A percentile compares a stretch with the other conserved stretches of the same genome.
Conservation (phyloP, 1,284 basidiomycete genomes). For the Malassezia sympodialis region DNA sequence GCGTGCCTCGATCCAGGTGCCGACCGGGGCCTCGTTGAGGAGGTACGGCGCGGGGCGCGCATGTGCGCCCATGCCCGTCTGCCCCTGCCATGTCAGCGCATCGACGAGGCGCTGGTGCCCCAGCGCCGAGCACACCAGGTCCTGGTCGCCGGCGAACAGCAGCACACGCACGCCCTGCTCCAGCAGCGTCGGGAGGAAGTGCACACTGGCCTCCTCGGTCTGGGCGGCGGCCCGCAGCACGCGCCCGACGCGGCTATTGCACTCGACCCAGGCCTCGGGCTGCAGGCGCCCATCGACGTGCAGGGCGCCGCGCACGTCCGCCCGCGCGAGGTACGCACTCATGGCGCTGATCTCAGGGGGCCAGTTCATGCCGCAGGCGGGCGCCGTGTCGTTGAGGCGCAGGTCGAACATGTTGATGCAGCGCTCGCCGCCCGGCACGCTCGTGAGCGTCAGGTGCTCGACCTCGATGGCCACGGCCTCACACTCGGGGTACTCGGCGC, state of each 20-base stretch:
- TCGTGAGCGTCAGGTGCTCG: neutral
- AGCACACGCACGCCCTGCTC: conserved; percentile 66
- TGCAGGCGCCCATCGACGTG: conserved; percentile 63
- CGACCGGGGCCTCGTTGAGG: conserved; percentile 66
- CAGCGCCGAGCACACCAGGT: conserved; percentile 84
- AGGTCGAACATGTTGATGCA: conserved; percentile 96
- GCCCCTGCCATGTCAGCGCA: conserved; percentile 72
- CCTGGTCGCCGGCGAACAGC: conserved; percentile 88
- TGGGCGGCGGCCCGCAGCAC: conserved; percentile 52
- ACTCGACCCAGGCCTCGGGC: conserved; percentile 79
- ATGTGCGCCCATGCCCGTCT: conserved; percentile 54
- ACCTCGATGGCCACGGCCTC: conserved; percentile 60
- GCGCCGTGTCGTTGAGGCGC: conserved; percentile 67
- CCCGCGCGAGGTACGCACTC: conserved; percentile 67
- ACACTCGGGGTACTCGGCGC: conserved; percentile 58
- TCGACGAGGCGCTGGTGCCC: conserved; percentile 79
- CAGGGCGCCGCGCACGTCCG: conserved; percentile 69
- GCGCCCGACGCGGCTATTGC: conserved; percentile 60
- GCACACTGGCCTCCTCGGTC: conserved; percentile 59
- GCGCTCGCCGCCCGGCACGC: conserved; percentile 11
- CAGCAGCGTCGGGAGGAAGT: conserved; percentile 67
- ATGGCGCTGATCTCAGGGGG: conserved; percentile 75
- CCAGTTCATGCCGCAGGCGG: conserved; percentile 98
- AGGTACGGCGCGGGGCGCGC: conserved; percentile 56
- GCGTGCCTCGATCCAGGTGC: conserved; percentile 77